Evolutionary conservation across 2,329 filamentous ascomycete genomes (phyloP).

Genomic region (Penicillium vulpinum): DNA sequence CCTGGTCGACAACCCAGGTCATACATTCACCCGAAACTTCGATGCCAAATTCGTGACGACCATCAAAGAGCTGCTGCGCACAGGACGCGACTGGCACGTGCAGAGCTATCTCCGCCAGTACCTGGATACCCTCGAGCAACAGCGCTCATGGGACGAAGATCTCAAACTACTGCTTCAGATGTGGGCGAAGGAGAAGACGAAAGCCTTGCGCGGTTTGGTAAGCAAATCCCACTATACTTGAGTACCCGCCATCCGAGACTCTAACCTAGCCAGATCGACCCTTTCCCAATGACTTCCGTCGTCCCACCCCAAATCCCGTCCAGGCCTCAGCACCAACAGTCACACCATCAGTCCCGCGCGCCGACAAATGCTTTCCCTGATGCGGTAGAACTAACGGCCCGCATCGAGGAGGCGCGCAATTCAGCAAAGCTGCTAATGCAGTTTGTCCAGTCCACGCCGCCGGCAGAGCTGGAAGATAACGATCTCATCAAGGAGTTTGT

Average conservation of each 20-base stretch:
- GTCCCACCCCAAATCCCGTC: not conserved
- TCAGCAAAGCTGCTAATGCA: slow-evolving; percentile 91
- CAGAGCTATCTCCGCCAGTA: slow-evolving; percentile 86
- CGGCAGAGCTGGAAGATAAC: slow-evolving; percentile 72
- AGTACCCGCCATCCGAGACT: not conserved
- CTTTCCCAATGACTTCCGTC: slow-evolving; percentile 5
- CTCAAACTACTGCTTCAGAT: slow-evolving; percentile 71
- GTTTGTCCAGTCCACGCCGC: slow-evolving; percentile 80
- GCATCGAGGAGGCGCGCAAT: slow-evolving; percentile 86
- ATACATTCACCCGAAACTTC: slow-evolving; percentile 85
- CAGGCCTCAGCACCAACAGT: not conserved
- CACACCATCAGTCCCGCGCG: slow-evolving; percentile 26
- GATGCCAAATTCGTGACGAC: slow-evolving; percentile 80
- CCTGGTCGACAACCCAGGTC: slow-evolving; percentile 84
- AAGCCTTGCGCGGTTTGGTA: slow-evolving; percentile 51
- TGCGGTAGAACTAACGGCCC: slow-evolving; percentile 73
- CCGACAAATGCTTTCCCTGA: slow-evolving; percentile 57
- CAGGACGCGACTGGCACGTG: slow-evolving; percentile 71
- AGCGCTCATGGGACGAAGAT: slow-evolving; percentile 72
- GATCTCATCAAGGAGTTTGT: slow-evolving; percentile 93
- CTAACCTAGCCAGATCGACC: slow-evolving; percentile 6
- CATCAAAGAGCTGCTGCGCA: slow-evolving; percentile 71
- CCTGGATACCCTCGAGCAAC: slow-evolving; percentile 71
- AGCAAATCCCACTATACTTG: not conserved
- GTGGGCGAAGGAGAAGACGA: slow-evolving; percentile 86